Conservation (phyloP, 257 asterid genomes). For the Striga asiatica region DNA sequence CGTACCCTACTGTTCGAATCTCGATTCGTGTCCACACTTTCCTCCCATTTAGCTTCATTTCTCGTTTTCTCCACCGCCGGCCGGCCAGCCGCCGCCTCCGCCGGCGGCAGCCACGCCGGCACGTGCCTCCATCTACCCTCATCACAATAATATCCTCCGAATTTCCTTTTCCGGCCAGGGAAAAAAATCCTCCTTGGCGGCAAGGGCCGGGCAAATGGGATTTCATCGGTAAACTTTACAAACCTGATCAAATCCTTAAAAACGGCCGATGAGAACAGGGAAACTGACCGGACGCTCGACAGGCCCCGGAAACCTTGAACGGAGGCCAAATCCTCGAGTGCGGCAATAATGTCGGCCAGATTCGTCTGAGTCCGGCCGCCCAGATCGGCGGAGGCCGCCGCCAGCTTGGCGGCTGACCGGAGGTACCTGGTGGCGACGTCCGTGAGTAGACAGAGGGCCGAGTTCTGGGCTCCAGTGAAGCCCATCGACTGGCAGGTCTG, state of each 20-base stretch:
- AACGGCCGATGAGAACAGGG: slow-evolving; percentile 24
- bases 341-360: slow-evolving; percentile 28
- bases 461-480: slow-evolving; percentile 25
- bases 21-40: not conserved
- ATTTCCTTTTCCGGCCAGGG: not conserved
- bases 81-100: not conserved
- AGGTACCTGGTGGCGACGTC: slow-evolving; percentile 41
- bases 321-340: slow-evolving; percentile 41
- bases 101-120: not conserved
- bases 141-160: not conserved
- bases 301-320: slow-evolving; percentile 34
- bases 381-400: slow-evolving; percentile 36
- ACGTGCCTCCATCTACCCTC: not conserved
- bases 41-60: not conserved
- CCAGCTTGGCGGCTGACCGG: slow-evolving; percentile 28
- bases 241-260: slow-evolving; percentile 28
- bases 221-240: slow-evolving; percentile 21
- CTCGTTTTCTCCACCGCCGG: not conserved
- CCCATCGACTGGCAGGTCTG: slow-evolving; percentile 52
- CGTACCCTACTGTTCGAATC: too few relatives aligned
- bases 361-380: slow-evolving; percentile 42
- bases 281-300: not conserved
- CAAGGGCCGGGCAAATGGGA: slow-evolving; percentile 46
- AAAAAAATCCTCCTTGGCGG: slow-evolving; percentile 12
- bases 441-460: slow-evolving; percentile 36